Conservation (phyloP, 2,329 filamentous ascomycete species). For the Colletotrichum sp. region DNA sequence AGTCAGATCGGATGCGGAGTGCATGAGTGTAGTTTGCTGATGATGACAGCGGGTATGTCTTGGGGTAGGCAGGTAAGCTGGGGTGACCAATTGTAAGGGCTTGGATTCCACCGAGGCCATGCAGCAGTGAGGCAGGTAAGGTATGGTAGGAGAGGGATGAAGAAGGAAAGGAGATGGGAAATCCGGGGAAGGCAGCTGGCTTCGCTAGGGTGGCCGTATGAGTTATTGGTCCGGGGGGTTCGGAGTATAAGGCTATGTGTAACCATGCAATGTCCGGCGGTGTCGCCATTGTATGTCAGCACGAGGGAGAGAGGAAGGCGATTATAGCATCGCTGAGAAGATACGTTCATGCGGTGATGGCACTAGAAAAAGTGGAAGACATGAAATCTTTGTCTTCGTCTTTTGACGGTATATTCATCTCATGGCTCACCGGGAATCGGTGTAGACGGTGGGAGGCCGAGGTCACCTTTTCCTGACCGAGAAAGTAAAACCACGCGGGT, state of each 20-base stretch:
- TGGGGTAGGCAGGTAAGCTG: not conserved
- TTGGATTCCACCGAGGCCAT: not conserved
- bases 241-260: not conserved
- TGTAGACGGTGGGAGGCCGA: not conserved
- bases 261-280: not conserved
- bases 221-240: not conserved
- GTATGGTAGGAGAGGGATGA: too few relatives aligned
- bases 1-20: not conserved
- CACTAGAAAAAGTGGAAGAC: not conserved
- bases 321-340: fast-evolving
- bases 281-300: not conserved
- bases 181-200: not conserved
- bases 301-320: not conserved
- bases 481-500: not conserved
- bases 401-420: not conserved
- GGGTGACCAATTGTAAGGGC: not conserved
- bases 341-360: not conserved
- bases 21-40: not conserved
- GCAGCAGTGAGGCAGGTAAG: not conserved
- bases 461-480: not conserved
- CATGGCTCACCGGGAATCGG: not conserved
- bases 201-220: not conserved
- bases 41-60: not conserved
- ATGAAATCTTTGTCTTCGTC: not conserved
- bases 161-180: not conserved